Conservation (phyloP, 768 basidiomycete genomes). For the Mycena filopes region DNA sequence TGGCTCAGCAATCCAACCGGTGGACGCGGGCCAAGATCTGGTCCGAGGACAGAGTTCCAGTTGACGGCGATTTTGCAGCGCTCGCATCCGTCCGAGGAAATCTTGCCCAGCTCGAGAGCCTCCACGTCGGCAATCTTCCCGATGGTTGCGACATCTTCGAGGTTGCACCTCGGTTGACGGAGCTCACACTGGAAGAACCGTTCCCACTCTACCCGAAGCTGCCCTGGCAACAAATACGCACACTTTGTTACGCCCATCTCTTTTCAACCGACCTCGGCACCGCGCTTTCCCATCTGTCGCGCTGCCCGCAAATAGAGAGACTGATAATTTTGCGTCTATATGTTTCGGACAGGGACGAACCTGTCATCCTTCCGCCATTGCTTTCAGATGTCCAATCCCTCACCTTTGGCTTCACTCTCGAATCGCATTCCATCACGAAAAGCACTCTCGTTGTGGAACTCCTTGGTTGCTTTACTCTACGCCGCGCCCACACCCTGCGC, state of each 20-base stretch:
- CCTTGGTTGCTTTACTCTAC: not conserved
- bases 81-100: not conserved
- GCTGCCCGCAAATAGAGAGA: not conserved
- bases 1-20: not conserved
- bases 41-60: not conserved
- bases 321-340: not conserved
- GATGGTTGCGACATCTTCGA: not conserved
- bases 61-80: not conserved
- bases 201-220: not conserved
- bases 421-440: not conserved
- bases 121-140: not conserved
- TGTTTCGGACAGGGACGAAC: not conserved
- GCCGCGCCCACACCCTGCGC: not conserved
- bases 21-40: constrained; percentile 5
- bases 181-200: not conserved
- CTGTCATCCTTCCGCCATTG: not conserved
- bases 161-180: not conserved
- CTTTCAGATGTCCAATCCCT: not conserved
- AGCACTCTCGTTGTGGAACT: not conserved
- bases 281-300: not conserved
- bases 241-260: not conserved
- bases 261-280: not conserved
- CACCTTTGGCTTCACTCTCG: not conserved
- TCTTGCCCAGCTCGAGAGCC: not conserved
- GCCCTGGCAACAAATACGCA: not conserved